Conservation (phyloP, 306 rosid species). For the Glycine tomentella region DNA sequence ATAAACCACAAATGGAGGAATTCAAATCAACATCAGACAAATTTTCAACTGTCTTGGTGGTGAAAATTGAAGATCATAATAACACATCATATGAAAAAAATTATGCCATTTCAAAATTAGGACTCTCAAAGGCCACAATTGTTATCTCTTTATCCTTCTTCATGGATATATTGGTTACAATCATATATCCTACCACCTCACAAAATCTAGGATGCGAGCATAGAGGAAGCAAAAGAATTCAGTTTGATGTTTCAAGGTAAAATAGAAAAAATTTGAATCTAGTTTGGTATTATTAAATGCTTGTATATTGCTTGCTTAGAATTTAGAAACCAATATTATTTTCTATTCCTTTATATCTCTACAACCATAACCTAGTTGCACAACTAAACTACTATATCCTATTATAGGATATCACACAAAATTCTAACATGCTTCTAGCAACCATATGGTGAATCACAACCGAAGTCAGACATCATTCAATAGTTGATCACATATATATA, state of each 20-base stretch:
- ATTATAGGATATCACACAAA: conserved; percentile 58
- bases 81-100: background rate
- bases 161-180: background rate
- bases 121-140: background rate
- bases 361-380: conserved; percentile 37
- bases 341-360: conserved; percentile 16
- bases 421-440: conserved; percentile 60
- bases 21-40: too few species aligned
- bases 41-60: background rate
- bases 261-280: background rate
- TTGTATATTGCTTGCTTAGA: background rate
- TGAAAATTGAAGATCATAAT: background rate
- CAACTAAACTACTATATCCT: background rate
- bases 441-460: conserved; percentile 57
- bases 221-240: background rate
- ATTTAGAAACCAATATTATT: conserved; percentile 34
- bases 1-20: too few species aligned
- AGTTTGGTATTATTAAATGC: conserved; percentile 2
- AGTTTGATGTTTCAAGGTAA: conserved; percentile 16
- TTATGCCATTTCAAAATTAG: too few species aligned
- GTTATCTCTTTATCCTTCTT: background rate
- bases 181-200: background rate
- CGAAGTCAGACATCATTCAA: conserved; percentile 60
- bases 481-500: conserved; percentile 47
- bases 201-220: conserved; percentile 29